A percentile compares a stretch with the other conserved stretches of the same genome.
phyloP scores from a whole-genome alignment of 176 grass and related monocot genomes.

The Elymus sibiricus region DNA sequence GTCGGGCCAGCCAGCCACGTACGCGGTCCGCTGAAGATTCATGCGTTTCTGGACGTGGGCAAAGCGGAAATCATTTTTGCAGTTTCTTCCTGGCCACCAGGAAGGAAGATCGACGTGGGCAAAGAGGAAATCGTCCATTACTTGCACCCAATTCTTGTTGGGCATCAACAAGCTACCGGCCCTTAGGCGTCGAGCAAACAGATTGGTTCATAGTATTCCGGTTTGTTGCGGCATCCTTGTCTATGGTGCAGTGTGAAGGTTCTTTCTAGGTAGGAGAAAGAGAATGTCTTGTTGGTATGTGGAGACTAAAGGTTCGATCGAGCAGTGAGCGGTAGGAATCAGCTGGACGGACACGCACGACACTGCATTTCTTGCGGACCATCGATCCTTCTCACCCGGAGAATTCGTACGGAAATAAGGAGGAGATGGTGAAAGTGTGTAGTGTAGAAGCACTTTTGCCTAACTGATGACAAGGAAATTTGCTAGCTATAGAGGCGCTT shows the following conservation, averaged over 20 bases:
- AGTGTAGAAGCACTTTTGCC: not conserved
- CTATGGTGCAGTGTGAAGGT: not conserved
- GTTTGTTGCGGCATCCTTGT: slow-evolving; percentile 18
- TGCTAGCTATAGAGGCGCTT: not conserved
- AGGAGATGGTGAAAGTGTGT: no score
- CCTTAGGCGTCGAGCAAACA: no score
- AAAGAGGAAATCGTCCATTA: no score
- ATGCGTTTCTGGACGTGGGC: not conserved
- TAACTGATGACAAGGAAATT: no score
- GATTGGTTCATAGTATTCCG: not conserved
- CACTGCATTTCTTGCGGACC: not conserved
- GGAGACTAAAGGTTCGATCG: not conserved
- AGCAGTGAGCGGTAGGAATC: not conserved
- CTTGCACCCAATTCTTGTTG: no score
- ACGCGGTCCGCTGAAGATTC: not conserved
- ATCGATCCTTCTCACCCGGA: not conserved
- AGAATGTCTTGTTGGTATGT: not conserved
- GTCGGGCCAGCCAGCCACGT: not conserved
- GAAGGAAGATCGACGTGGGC: no score
- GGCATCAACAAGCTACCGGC: no score
- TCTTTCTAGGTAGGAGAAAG: slow-evolving; percentile 30
- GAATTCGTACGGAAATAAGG: no score
- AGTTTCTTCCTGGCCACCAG: no score
- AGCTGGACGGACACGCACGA: not conserved
- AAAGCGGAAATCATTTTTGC: not conserved